phyloP scores from a whole-genome alignment of 2,329 filamentous ascomycete species.

The Aspergillus pseudoviridinutans region DNA sequence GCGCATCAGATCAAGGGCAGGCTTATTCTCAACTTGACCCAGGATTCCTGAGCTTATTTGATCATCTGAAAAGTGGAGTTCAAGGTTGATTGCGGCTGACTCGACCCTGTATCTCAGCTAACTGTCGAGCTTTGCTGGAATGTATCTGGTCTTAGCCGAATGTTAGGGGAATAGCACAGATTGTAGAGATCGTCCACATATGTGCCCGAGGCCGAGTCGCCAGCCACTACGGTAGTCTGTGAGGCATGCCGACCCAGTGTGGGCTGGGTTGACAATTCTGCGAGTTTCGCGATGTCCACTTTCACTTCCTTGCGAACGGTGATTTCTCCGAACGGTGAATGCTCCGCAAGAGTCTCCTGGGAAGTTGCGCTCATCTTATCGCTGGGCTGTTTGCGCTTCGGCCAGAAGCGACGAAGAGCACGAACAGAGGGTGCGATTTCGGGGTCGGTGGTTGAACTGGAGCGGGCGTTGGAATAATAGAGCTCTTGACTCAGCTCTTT shows the following conservation, averaged over 20 bases:
- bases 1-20: background rate
- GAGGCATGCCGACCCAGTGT: slow-evolving; percentile 17
- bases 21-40: too few relatives aligned
- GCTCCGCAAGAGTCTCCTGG: slow-evolving; percentile 20
- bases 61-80: background rate
- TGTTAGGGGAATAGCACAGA: slow-evolving; percentile 28
- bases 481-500: slow-evolving; percentile 60
- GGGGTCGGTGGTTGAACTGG: slow-evolving; percentile 21
- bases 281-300: slow-evolving; percentile 44
- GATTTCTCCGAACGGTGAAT: slow-evolving; percentile 50
- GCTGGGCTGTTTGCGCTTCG: slow-evolving; percentile 8
- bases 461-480: slow-evolving; percentile 37
- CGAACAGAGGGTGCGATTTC: slow-evolving; percentile 19
- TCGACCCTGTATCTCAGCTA: background rate
- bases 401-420: slow-evolving; percentile 21
- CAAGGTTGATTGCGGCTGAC: background rate
- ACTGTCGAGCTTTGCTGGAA: slow-evolving; percentile 8
- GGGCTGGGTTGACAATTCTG: slow-evolving; percentile 18
- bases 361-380: slow-evolving; percentile 5
- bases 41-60: background rate
- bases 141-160: slow-evolving; percentile 24
- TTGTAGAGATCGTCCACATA: slow-evolving; percentile 48
- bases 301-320: slow-evolving; percentile 61
- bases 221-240: slow-evolving; percentile 22
- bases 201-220: slow-evolving; percentile 27